Evolutionary conservation across 306 rosid species (phyloP).

Genomic region (Quercus rubra): DNA sequence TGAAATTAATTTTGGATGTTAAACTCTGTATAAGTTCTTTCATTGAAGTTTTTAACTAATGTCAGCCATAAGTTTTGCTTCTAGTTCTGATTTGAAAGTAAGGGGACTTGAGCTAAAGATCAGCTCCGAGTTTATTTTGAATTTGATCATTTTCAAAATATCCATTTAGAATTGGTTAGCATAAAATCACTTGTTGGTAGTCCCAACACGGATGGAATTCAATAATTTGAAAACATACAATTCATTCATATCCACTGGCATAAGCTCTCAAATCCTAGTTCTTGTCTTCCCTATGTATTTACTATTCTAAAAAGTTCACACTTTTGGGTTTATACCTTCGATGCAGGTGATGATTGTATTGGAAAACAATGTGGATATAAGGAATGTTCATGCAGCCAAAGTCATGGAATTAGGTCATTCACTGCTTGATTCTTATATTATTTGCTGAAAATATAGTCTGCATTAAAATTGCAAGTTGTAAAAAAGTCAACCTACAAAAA

Average conservation of each 20-base stretch:
- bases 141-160: constrained; percentile 12
- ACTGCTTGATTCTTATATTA: not conserved
- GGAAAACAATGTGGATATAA: too few species aligned
- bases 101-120: constrained; percentile 35
- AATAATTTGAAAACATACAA: constrained; percentile 24
- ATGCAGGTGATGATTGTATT: too few species aligned
- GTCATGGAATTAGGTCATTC: constrained; percentile 49
- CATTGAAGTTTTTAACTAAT: not conserved
- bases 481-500: too few species aligned
- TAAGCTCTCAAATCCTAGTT: not conserved
- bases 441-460: not conserved
- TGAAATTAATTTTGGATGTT: too few species aligned
- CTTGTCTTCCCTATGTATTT: not conserved
- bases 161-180: constrained; percentile 30
- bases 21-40: too few species aligned
- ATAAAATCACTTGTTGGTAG: constrained; percentile 37
- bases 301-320: not conserved
- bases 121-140: constrained; percentile 40
- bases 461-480: too few species aligned
- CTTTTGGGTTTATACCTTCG: not conserved
- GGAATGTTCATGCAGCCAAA: constrained; percentile 37
- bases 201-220: constrained; percentile 56
- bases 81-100: too few species aligned
- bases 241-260: too few species aligned
- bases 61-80: too few species aligned